These are phyloP conservation scores for Sindora glabra DNA, from an alignment of 306 rosid species.

Conservation along the genomic window DNA sequence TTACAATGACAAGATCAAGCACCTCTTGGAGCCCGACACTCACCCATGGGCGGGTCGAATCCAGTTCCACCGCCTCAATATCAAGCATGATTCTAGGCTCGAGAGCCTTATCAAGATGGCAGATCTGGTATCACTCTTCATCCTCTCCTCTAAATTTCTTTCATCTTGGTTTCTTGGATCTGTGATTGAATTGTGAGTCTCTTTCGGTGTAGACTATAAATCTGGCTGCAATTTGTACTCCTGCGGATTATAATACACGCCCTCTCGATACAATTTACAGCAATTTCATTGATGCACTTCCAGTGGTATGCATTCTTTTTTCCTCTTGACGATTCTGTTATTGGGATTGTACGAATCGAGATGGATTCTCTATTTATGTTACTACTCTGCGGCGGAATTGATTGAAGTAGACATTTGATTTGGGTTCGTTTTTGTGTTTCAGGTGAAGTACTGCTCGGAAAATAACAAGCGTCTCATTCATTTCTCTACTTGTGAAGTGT, in stretches of 20 bases:
- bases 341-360: no score
- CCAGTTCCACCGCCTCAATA: slow-evolving; percentile 85
- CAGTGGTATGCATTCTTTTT: slow-evolving; percentile 59
- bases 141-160: not conserved
- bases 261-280: slow-evolving; percentile 89
- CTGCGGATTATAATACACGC: slow-evolving; percentile 93
- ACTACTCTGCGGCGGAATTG: not conserved
- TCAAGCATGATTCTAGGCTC: slow-evolving; percentile 82
- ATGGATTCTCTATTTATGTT: not conserved
- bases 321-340: not conserved
- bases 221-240: slow-evolving; percentile 92
- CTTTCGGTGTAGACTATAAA: slow-evolving; percentile 60
- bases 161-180: not conserved
- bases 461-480: slow-evolving; percentile 83
- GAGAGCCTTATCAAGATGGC: slow-evolving; percentile 85
- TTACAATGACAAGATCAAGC: slow-evolving; percentile 85
- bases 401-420: slow-evolving; percentile 27
- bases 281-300: slow-evolving; percentile 89
- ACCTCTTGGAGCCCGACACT: slow-evolving; percentile 61
- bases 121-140: slow-evolving; percentile 54
- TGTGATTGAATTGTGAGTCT: not conserved
- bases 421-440: slow-evolving; percentile 3
- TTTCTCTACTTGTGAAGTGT: slow-evolving; percentile 95
- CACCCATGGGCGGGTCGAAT: slow-evolving; percentile 71
- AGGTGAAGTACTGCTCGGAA: slow-evolving; percentile 92